phyloP scores from a whole-genome alignment of 768 basidiomycete species.

The Paxillus ammoniavirescens region DNA sequence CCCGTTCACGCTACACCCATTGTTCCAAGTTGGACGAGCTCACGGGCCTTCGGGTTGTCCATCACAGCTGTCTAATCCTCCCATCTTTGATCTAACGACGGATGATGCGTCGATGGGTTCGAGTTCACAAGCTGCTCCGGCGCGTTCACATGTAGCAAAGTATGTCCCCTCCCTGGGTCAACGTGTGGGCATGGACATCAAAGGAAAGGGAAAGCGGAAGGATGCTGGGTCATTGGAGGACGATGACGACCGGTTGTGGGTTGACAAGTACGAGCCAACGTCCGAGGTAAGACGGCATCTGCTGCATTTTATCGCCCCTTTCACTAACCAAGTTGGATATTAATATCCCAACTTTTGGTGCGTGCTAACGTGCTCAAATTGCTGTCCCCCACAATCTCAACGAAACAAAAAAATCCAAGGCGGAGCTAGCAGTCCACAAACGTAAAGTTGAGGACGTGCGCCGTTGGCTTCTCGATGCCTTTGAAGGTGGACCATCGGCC shows the following conservation, averaged over 20 bases:
- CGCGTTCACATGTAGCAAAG: background rate
- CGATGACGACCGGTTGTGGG: constrained; percentile 47
- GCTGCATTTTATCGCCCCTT: background rate
- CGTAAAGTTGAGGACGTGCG: constrained; percentile 78
- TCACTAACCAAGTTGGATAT: background rate
- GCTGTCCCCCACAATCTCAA: background rate
- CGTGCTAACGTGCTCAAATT: too few species aligned
- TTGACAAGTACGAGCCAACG: constrained; percentile 61
- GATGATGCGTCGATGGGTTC: constrained; percentile 9
- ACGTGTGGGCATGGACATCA: constrained; percentile 9
- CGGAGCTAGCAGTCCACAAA: constrained; percentile 76
- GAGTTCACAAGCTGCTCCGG: constrained; percentile 2
- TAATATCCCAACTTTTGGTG: too few species aligned
- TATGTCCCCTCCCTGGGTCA: background rate
- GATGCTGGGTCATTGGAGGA: background rate
- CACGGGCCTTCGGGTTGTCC: background rate
- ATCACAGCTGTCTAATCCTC: constrained; percentile 19
- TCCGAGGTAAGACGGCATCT: constrained; percentile 45
- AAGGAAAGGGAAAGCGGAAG: constrained; percentile 27
- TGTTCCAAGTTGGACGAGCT: background rate
- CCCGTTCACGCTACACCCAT: constrained; percentile 7
- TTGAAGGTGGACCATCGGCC: constrained; percentile 62
- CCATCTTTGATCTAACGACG: constrained; percentile 20
- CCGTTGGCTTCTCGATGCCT: constrained; percentile 71
- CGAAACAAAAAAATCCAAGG: constrained; percentile 35